Evolutionary conservation across 495 filamentous ascomycete genomes (phyloP).

Genomic region (Aspergillus incahuasiensis): DNA sequence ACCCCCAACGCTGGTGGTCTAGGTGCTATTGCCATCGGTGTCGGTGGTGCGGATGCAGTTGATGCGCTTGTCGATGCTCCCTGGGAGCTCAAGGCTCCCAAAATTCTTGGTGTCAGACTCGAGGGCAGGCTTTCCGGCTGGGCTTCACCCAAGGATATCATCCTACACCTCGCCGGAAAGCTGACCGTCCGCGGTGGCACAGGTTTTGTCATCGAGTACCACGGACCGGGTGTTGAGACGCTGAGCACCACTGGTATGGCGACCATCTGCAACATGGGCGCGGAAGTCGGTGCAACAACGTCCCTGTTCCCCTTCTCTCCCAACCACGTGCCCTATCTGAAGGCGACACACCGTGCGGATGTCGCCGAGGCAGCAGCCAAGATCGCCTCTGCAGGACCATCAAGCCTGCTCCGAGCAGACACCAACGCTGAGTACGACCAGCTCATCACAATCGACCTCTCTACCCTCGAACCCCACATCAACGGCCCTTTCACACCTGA

Average conservation of each 20-base stretch:
- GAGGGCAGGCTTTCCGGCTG: conserved; percentile 88
- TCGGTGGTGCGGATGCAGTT: conserved; percentile 97
- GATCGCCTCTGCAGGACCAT: conserved; percentile 35
- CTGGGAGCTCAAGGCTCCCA: conserved; percentile 98
- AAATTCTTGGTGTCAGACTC: conserved; percentile 92
- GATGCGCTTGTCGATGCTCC: conserved; percentile 98
- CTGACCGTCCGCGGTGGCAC: conserved; percentile 98
- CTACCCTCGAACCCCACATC: conserved; percentile 93
- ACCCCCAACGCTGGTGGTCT: conserved; percentile 94
- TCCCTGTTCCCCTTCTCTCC: conserved; percentile 99
- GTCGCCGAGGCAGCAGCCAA: conserved; percentile 55
- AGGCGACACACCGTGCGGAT: conserved; percentile 79
- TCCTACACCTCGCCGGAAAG: conserved; percentile 95
- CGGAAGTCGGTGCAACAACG: conserved; percentile 94
- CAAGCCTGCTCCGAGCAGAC: conserved; percentile 60
- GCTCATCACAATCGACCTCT: conserved; percentile 91
- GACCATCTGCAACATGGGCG: conserved; percentile 77
- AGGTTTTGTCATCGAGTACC: conserved; percentile 94
- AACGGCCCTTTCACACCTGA: conserved; percentile 99
- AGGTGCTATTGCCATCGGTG: conserved; percentile 92
- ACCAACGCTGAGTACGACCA: conserved; percentile 92
- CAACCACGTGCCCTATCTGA: conserved; percentile 92
- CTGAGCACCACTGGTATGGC: conserved; percentile 65
- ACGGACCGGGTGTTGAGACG: conserved; percentile 75
- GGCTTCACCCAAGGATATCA: conserved; percentile 96